Percentiles rank a stretch among this genome's conserved stretches.
These are phyloP conservation scores for Ustilago nuda DNA, from an alignment of 1,284 basidiomycete genomes.

Conservation along the genomic window DNA sequence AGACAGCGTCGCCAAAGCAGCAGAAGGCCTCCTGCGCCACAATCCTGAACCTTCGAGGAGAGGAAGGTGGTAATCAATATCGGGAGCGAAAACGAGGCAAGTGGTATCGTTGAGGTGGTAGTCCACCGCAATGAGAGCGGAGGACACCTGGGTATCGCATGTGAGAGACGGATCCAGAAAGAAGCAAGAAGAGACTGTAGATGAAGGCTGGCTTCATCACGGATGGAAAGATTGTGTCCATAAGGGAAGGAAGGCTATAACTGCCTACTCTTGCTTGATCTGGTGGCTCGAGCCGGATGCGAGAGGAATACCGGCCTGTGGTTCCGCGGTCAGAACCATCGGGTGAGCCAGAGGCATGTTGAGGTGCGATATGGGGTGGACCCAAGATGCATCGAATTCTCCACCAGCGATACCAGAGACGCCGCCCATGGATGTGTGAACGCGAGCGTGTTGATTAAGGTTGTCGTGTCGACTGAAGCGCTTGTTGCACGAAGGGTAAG, in stretches of 20 bases:
- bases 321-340: constrained; percentile 42
- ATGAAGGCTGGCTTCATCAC: constrained; percentile 16
- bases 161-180: constrained; percentile 25
- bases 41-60: background rate
- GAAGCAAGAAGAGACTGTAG: constrained; percentile 32
- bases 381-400: constrained; percentile 32
- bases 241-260: background rate
- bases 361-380: constrained; percentile 41
- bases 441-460: constrained; percentile 65
- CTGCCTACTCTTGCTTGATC: constrained; percentile 39
- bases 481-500: constrained; percentile 61
- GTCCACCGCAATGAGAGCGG: constrained; percentile 1
- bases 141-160: constrained; percentile 38
- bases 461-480: constrained; percentile 65
- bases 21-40: constrained; percentile 1
- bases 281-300: constrained; percentile 36
- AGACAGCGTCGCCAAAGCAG: constrained; percentile 11
- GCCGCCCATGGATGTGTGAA: constrained; percentile 52
- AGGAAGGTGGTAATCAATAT: constrained; percentile 2
- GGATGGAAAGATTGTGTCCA: constrained; percentile 1
- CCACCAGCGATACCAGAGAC: constrained; percentile 18
- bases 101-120: constrained; percentile 40
- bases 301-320: constrained; percentile 38
- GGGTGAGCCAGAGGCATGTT: constrained; percentile 30
- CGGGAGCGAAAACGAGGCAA: constrained; percentile 28